Evolutionary conservation across 208 protist genomes (phyloP).

Genomic region (Porcisia deanei): DNA sequence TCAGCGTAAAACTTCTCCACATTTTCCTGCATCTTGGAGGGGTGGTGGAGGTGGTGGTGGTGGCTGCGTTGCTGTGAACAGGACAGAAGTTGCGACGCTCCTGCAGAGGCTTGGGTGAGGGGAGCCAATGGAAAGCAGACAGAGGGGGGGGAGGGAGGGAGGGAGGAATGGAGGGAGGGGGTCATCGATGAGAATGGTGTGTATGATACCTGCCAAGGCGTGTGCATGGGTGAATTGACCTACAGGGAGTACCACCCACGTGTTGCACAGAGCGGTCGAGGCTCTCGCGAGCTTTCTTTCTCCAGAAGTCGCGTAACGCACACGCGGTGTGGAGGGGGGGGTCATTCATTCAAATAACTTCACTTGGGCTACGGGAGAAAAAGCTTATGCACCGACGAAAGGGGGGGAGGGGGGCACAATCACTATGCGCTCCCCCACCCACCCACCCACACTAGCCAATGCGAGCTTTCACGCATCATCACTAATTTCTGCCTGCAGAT

Average conservation of each 20-base stretch:
- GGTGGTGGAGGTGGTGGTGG: neutral
- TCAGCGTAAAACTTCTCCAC: conserved; percentile 57
- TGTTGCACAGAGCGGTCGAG: neutral
- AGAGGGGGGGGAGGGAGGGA: neutral
- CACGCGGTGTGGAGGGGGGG: no score
- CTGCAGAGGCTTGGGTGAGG: neutral
- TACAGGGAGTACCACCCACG: neutral
- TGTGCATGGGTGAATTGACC: neutral
- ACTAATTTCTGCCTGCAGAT: conserved; percentile 53
- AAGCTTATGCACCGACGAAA: no score
- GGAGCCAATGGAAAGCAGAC: neutral
- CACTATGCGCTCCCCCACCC: neutral
- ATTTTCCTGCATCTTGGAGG: conserved; percentile 17
- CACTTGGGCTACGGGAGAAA: no score
- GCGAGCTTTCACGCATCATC: conserved; percentile 24
- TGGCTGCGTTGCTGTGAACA: neutral
- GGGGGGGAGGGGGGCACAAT: neutral
- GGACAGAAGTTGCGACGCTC: neutral
- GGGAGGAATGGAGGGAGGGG: no score
- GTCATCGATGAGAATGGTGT: neutral
- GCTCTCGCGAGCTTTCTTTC: neutral
- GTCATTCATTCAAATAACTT: no score
- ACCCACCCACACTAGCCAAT: neutral
- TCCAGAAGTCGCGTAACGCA: neutral
- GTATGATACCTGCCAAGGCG: neutral